These are phyloP conservation scores for Calonectria montana DNA, from an alignment of 2,329 filamentous ascomycete genomes.

Conservation along the genomic window DNA sequence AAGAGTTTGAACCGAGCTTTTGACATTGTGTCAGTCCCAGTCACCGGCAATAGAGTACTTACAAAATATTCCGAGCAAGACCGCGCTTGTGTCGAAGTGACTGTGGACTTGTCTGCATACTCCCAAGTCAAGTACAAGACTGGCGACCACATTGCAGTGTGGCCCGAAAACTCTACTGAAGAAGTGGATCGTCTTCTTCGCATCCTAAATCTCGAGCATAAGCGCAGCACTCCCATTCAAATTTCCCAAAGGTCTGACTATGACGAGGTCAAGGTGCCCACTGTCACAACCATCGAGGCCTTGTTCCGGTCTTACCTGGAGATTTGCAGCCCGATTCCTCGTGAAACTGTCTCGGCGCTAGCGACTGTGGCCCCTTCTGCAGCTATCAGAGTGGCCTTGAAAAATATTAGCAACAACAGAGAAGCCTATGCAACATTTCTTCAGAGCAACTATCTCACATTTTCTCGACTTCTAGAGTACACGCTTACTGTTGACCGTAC, in stretches of 20 bases:
- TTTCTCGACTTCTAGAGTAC: slow-evolving; percentile 6
- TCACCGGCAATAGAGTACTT: not conserved
- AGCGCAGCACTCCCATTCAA: not conserved
- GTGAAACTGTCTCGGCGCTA: slow-evolving; percentile 6
- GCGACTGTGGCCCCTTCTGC: slow-evolving; percentile 5
- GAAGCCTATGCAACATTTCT: not conserved
- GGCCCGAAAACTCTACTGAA: slow-evolving; percentile 11
- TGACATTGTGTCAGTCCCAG: slow-evolving; percentile 17
- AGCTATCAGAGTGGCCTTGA: not conserved
- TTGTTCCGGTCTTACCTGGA: slow-evolving; percentile 19
- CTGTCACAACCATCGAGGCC: slow-evolving; percentile 6
- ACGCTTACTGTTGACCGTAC: not conserved
- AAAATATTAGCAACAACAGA: slow-evolving; percentile 5
- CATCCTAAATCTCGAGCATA: not conserved
- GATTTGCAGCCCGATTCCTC: slow-evolving; percentile 17
- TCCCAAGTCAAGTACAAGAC: slow-evolving; percentile 24
- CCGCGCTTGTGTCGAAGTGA: slow-evolving; percentile 22
- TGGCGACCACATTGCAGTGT: slow-evolving; percentile 23
- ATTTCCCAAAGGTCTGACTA: slow-evolving; percentile 2
- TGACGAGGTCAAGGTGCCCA: slow-evolving; percentile 15
- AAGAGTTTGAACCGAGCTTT: not conserved
- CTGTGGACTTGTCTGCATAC: slow-evolving; percentile 10
- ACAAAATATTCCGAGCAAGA: slow-evolving; percentile 6
- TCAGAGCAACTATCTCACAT: not conserved
- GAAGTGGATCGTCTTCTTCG: slow-evolving; percentile 8